A percentile compares a stretch with the other conserved stretches of the same genome.
phyloP scores from a whole-genome alignment of 192 early-diverging fungal species.

The Oehlia diaphana region DNA sequence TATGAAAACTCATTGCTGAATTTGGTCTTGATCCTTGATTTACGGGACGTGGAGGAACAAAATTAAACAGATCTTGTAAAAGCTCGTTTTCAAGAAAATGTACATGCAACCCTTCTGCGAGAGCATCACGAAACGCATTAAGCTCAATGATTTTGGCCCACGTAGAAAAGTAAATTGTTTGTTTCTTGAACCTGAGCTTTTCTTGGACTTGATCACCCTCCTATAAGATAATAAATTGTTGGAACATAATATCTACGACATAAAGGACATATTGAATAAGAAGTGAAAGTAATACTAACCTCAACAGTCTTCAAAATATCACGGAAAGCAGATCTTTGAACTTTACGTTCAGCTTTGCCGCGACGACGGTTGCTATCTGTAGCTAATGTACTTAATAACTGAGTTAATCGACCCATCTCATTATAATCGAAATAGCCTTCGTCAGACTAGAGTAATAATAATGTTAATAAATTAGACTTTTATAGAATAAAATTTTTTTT shows the following conservation, averaged over 20 bases:
- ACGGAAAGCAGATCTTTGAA: slow-evolving; percentile 64
- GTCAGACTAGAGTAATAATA: slow-evolving; percentile 3
- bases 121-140: slow-evolving; percentile 6
- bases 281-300: neutral
- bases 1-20: slow-evolving; percentile 24
- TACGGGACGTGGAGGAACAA: neutral
- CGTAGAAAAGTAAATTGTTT: slow-evolving; percentile 20
- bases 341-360: slow-evolving; percentile 53
- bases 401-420: slow-evolving; percentile 37
- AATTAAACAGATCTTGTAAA: slow-evolving; percentile 20
- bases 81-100: slow-evolving; percentile 22
- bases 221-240: neutral
- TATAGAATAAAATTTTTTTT: too few species aligned
- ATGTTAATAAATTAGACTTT: neutral
- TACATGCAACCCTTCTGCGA: slow-evolving; percentile 17
- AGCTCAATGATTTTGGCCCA: slow-evolving; percentile 25
- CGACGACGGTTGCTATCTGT: slow-evolving; percentile 60
- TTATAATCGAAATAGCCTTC: slow-evolving; percentile 42
- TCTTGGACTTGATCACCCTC: slow-evolving; percentile 3
- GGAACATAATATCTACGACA: neutral
- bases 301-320: slow-evolving; percentile 68
- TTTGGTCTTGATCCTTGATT: neutral
- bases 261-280: neutral
- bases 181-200: slow-evolving; percentile 23
- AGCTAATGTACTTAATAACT: slow-evolving; percentile 50